Percentiles rank a stretch among this genome's conserved stretches.
Evolutionary conservation across 352 stramenopile species (phyloP).

Genomic region (Phytophthora melonis): DNA sequence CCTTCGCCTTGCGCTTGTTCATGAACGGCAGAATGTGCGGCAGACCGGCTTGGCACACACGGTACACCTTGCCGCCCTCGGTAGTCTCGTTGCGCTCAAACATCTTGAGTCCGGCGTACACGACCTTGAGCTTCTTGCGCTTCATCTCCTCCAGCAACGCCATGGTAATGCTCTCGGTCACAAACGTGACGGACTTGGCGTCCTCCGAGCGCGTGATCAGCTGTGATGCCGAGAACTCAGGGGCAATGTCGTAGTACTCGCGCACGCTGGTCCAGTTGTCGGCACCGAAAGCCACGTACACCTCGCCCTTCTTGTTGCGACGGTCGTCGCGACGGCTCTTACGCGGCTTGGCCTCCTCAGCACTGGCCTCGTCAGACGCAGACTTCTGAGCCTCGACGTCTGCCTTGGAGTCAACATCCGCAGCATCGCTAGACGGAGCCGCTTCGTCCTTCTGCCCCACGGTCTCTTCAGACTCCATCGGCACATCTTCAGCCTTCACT

Average conservation of each 20-base stretch:
- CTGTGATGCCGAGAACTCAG: constrained; percentile 75
- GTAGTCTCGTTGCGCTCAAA: constrained; percentile 91
- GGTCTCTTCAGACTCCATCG: constrained; percentile 30
- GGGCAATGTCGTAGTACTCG: constrained; percentile 79
- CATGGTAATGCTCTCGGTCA: constrained; percentile 87
- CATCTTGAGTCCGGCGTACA: constrained; percentile 93
- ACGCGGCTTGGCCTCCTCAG: constrained; percentile 37
- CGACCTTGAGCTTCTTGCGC: constrained; percentile 87
- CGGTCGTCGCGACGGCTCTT: constrained; percentile 61
- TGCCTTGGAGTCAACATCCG: constrained; percentile 36
- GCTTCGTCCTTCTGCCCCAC: constrained; percentile 18
- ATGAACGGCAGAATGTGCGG: constrained; percentile 88
- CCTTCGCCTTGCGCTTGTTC: constrained; percentile 66
- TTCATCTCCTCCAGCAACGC: constrained; percentile 87
- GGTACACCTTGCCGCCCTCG: constrained; percentile 81
- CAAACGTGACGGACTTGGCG: constrained; percentile 86
- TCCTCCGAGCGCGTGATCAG: constrained; percentile 92
- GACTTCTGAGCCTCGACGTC: constrained; percentile 19
- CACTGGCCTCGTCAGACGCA: constrained; percentile 15
- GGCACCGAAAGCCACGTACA: constrained; percentile 77
- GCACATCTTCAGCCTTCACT: neutral
- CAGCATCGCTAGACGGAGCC: constrained; percentile 16
- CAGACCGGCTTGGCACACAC: constrained; percentile 91
- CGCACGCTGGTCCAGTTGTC: constrained; percentile 73
- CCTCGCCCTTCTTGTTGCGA: constrained; percentile 65